Evolutionary conservation across 2,329 filamentous ascomycete species (phyloP).

Genomic region (Trichoderma sp.): DNA sequence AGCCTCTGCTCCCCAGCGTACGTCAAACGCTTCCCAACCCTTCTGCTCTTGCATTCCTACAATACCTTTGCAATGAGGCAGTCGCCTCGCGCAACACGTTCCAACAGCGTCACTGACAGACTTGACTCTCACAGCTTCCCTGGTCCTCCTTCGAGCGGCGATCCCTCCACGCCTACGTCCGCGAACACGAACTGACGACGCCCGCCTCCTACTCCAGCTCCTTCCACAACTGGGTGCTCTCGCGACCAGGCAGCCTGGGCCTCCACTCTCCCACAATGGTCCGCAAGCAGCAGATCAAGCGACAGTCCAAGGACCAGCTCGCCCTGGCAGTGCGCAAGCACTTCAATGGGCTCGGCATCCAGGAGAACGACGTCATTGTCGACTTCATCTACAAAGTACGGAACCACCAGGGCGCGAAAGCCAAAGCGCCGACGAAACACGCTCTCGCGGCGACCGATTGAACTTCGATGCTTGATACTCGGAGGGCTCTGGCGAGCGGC

Average conservation of each 20-base stretch:
- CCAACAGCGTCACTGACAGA: conserved; percentile 27
- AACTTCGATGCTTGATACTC: not conserved
- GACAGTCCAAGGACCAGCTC: conserved; percentile 72
- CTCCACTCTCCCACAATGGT: conserved; percentile 76
- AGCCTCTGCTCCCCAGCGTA: conserved; percentile 42
- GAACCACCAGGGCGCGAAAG: conserved; percentile 38
- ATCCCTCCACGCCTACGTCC: conserved; percentile 73
- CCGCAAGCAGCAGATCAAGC: conserved; percentile 62
- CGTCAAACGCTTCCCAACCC: conserved; percentile 29
- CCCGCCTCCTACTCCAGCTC: conserved; percentile 69
- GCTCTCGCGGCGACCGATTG: conserved; percentile 14
- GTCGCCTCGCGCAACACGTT: not conserved
- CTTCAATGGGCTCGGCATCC: conserved; percentile 77
- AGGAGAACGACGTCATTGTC: conserved; percentile 81
- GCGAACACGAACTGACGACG: conserved; percentile 70
- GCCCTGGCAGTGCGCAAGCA: conserved; percentile 75
- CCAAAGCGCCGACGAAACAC: conserved; percentile 35
- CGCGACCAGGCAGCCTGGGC: conserved; percentile 65
- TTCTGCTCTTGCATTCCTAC: not conserved
- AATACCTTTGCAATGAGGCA: not conserved
- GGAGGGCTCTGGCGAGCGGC: conserved; percentile 2
- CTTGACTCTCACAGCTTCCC: conserved; percentile 50
- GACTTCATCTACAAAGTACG: conserved; percentile 73
- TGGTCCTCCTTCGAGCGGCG: conserved; percentile 70
- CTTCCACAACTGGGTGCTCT: conserved; percentile 64